Conservation (phyloP, 495 filamentous ascomycete genomes). For the Annulohypoxylon nitens region DNA sequence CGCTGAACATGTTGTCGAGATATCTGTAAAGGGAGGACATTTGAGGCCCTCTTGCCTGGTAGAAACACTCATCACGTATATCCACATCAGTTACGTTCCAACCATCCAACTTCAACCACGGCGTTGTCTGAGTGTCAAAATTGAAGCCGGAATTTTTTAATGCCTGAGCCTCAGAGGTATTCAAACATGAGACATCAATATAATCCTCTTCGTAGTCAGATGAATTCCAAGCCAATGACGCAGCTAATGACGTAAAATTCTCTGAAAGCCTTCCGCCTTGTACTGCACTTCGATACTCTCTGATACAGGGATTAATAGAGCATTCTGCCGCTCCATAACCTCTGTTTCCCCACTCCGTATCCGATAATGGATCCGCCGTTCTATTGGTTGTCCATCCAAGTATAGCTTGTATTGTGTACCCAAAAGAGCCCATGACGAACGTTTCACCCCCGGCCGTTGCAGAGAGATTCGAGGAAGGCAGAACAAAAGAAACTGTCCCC, state of each 20-base stretch:
- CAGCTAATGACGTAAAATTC: constrained; percentile 11
- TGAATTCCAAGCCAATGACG: constrained; percentile 2
- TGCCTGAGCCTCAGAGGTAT: constrained; percentile 11
- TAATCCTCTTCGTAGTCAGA: not conserved
- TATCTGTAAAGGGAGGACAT: not conserved
- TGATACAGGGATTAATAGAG: constrained; percentile 34
- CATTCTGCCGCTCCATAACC: constrained; percentile 41
- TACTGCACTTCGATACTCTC: constrained; percentile 21
- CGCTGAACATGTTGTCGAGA: constrained; percentile 9
- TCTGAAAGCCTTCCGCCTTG: constrained; percentile 30
- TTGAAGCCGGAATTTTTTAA: constrained; percentile 28
- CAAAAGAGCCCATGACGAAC: constrained; percentile 14
- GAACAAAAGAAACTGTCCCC: constrained; percentile 1
- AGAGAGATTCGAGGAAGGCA: constrained; percentile 29
- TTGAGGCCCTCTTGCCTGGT: constrained; percentile 5
- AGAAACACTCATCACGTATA: constrained; percentile 33
- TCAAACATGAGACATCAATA: constrained; percentile 27
- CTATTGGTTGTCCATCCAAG: constrained; percentile 6
- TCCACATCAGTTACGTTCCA: not conserved
- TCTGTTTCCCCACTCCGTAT: constrained; percentile 22
- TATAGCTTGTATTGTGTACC: constrained; percentile 10
- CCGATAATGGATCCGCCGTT: not conserved
- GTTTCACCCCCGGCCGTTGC: not conserved
- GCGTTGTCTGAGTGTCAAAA: constrained; percentile 6
- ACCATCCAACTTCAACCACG: not conserved